Conservation (phyloP, 2,329 filamentous ascomycete species). For the Ophiocordyceps unilateralis region DNA sequence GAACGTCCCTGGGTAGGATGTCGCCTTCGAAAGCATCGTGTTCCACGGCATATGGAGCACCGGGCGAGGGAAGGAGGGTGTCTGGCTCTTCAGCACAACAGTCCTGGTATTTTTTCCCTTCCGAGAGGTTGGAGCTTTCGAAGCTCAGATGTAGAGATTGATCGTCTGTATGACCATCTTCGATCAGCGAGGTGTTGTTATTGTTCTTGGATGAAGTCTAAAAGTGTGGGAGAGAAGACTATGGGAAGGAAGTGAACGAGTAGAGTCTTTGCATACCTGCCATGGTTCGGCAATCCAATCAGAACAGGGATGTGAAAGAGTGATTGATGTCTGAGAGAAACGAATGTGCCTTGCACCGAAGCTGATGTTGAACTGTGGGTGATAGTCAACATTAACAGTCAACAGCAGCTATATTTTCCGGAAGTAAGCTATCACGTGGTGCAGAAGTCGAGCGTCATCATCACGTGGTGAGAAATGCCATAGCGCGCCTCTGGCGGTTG, state of each 20-base stretch:
- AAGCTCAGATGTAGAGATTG: neutral
- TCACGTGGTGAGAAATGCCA: neutral
- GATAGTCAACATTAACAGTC: neutral
- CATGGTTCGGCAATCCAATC: neutral
- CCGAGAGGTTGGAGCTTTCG: neutral
- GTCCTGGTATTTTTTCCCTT: neutral
- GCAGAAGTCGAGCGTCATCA: neutral
- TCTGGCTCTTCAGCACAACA: neutral
- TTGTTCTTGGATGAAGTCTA: neutral
- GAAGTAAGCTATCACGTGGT: neutral
- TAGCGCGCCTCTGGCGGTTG: neutral
- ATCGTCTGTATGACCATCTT: neutral
- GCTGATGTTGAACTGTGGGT: neutral
- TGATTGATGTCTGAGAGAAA: neutral
- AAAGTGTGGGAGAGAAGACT: neutral
- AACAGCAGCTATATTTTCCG: too few species aligned
- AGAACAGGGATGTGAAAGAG: neutral
- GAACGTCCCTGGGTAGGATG: slow-evolving; percentile 43
- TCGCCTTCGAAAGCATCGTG: slow-evolving; percentile 27
- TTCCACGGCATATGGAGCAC: slow-evolving; percentile 8
- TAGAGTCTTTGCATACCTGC: neutral
- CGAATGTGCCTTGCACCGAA: neutral
- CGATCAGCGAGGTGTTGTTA: neutral
- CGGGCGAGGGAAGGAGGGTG: slow-evolving; percentile 1
- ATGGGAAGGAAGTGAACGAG: neutral